Base-by-base conservation (phyloP, 2,329 filamentous ascomycete genomes). In the Verticillium dahliae region DNA sequence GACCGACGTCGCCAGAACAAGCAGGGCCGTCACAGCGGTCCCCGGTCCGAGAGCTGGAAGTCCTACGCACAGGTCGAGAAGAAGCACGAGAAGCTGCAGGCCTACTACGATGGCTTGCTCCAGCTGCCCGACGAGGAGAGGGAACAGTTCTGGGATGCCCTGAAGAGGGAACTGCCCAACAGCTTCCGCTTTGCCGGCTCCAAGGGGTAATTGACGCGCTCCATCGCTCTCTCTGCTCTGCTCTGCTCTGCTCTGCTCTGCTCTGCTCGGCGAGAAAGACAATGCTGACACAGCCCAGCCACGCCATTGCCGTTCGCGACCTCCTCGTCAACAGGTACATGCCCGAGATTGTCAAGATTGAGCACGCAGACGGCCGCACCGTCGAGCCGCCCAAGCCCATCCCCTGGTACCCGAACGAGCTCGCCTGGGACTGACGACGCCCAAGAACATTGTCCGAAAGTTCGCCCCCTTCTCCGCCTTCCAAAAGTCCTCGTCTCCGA, bases 121-220 rank as follows among this genome's bases (percentile, higher is more conserved):
- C 85, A 92, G 62, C 79, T 98, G 7, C 83, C 90, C 0, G 90
- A 92, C 58, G 86, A 88, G 56, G 94, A 98, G 77, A 87, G 85
- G 70, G 81, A 86, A 61, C 82, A 85, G 10, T 98, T 97, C 76
- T 99, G 95, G 95, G 83, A 85, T 41, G 86, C 90, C 0, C 80
- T 98, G 73, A 86, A 87, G 70, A 86, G 89, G 66, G 93, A 98
- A 72, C 80, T 99, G 58, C 95, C 95, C 61, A 98, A 97, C 79
- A 97, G 93, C 76, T 99, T 98, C 80, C 88, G 95, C 64, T 99
- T 99, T 78, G 96, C 92, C 63, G 95, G 95, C 41, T 97, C 92
- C 56, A 96, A 94, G 82, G 91, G 91, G 89, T 91, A 81, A 31
- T 75, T 71, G 15, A 9, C 9, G 27, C 27, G 52, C 27, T 13